Evolutionary conservation across 441 rosid species (phyloP).

Genomic region (Pelargonium citronellum): DNA sequence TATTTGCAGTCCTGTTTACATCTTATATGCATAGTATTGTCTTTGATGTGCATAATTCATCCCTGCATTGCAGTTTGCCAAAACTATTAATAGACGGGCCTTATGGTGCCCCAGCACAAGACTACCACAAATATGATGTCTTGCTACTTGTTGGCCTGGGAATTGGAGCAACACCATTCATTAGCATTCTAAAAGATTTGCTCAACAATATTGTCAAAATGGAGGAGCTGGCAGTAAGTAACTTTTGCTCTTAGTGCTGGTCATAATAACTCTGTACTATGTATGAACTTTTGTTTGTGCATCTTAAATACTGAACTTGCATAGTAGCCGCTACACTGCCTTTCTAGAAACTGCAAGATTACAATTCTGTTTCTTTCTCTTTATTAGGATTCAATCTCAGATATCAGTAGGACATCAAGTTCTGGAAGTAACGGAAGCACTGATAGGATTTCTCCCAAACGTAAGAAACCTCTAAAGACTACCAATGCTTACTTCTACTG

Average conservation of each 20-base stretch:
- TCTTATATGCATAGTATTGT: neutral
- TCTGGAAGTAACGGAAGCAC: conserved; percentile 26
- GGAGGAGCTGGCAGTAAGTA: conserved; percentile 35
- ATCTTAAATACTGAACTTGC: conserved; percentile 7
- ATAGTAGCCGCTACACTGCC: no score
- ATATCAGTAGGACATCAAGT: conserved; percentile 50
- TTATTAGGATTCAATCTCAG: conserved; percentile 47
- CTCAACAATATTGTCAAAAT: conserved; percentile 61
- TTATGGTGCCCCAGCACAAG: conserved; percentile 96
- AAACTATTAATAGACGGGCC: conserved; percentile 83
- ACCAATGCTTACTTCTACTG: conserved; percentile 85
- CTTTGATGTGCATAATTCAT: neutral
- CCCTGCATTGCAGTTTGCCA: conserved; percentile 56
- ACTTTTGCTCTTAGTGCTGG: neutral
- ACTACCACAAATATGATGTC: conserved; percentile 85
- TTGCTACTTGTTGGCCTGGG: conserved; percentile 85
- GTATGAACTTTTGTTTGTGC: conserved; percentile 2
- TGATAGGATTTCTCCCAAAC: conserved; percentile 24
- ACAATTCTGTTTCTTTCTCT: neutral
- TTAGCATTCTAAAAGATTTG: conserved; percentile 87
- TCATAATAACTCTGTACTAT: neutral
- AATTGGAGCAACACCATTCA: conserved; percentile 96
- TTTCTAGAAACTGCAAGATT: neutral
- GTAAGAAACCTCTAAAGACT: conserved; percentile 49
- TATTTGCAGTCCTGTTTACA: neutral